These are phyloP conservation scores for Backusella morwellensis DNA, from an alignment of 192 early-diverging fungal genomes.

Conservation along the genomic window DNA sequence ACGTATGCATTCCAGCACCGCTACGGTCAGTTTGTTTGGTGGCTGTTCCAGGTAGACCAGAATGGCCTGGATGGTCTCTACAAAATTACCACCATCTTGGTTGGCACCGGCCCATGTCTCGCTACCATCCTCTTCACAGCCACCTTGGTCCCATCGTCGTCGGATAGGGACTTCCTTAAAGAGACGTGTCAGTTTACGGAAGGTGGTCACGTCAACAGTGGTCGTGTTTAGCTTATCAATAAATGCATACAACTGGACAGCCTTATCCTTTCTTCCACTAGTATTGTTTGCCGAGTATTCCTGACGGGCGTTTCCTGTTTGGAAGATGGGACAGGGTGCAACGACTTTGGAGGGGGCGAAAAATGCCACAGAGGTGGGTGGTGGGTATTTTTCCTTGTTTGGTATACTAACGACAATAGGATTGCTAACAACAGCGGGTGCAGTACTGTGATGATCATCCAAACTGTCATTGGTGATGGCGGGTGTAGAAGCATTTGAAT, in stretches of 20 bases:
- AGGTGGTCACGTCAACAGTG: background rate
- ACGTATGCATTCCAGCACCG: conserved; percentile 14
- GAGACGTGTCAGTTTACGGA: conserved; percentile 28
- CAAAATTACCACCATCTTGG: conserved; percentile 33
- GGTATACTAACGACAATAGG: background rate
- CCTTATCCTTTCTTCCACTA: conserved; percentile 6
- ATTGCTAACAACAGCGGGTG: background rate
- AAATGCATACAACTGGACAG: conserved; percentile 7
- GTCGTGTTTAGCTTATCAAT: conserved; percentile 11
- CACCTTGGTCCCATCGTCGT: conserved; percentile 33
- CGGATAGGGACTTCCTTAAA: conserved; percentile 28
- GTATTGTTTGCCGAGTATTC: background rate
- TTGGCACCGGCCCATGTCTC: conserved; percentile 27
- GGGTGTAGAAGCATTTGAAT: background rate
- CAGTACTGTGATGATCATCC: background rate
- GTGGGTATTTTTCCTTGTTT: conserved; percentile 8
- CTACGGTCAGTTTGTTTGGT: background rate
- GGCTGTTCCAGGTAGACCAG: background rate
- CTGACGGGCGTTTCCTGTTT: background rate
- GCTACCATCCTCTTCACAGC: conserved; percentile 15
- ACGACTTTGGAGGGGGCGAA: background rate
- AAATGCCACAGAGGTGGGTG: background rate
- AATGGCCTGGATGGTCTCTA: conserved; percentile 22
- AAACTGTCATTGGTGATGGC: background rate
- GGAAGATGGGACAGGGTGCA: conserved; percentile 8